These are phyloP conservation scores for Aspergillus sp. DNA, from an alignment of 2,329 filamentous ascomycete genomes.

Conservation along the genomic window DNA sequence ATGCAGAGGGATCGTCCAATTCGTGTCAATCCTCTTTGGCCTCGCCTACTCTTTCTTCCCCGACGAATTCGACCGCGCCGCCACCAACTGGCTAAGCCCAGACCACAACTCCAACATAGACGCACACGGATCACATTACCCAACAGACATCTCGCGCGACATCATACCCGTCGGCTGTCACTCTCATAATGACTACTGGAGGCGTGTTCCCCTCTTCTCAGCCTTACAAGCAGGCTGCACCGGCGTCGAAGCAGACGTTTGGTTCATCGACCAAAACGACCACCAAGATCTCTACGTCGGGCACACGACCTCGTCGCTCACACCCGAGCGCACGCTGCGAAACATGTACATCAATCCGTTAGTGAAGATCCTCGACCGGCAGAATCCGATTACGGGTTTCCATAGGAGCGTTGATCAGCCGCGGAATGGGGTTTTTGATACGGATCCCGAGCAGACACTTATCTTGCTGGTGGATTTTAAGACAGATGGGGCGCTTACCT, in stretches of 20 bases:
- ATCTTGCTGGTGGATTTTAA: constrained; percentile 50
- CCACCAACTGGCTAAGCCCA: constrained; percentile 35
- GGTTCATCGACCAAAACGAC: constrained; percentile 47
- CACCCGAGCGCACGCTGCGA: constrained; percentile 41
- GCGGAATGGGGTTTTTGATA: constrained; percentile 47
- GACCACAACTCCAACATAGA: constrained; percentile 27
- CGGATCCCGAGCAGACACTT: constrained; percentile 42
- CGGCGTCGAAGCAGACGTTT: constrained; percentile 53
- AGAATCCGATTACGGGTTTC: constrained; percentile 41
- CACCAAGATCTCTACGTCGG: constrained; percentile 51
- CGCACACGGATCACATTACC: constrained; percentile 35
- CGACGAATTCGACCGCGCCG: constrained; percentile 33
- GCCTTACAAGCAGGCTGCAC: constrained; percentile 50
- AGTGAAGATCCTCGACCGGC: constrained; percentile 42
- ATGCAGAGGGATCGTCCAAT: constrained; percentile 35
- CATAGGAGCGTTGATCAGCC: constrained; percentile 20
- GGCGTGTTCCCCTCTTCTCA: constrained; percentile 48
- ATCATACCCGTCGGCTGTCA: constrained; percentile 47
- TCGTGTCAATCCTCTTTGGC: constrained; percentile 32
- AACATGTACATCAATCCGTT: constrained; percentile 50
- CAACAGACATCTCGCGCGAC: constrained; percentile 46
- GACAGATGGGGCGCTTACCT: constrained; percentile 32
- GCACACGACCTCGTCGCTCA: constrained; percentile 44
- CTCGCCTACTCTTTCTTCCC: constrained; percentile 37
- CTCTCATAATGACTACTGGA: constrained; percentile 57